Base-by-base conservation (phyloP, 23 red algal genomes). In the Chondrus crispus region DNA sequence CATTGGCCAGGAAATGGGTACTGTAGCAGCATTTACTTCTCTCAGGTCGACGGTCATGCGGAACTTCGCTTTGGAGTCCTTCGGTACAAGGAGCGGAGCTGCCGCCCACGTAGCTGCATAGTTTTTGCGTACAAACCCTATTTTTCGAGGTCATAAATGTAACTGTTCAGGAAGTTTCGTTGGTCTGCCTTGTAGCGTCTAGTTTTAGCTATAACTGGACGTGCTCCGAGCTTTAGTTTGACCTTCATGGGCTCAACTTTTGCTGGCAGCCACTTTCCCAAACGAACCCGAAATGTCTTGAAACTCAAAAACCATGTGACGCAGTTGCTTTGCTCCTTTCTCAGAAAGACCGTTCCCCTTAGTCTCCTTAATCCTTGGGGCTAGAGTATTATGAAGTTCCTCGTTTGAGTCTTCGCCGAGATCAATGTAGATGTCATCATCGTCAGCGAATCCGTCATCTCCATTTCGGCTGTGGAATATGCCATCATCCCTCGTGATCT, bases 1-100 rank as follows among this genome's bases (percentile, higher is more conserved):
- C 87, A 91, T 91, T 46, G 87, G 87, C 87, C 87, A 91, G 20
- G 33, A 20, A 41, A 64, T 14, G 33, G 46, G 58, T 5, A 68
- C 2, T 3, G 73, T 91, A 24, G 50, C 87, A 4, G 72, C 72
- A 47, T 91, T 91, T 5, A 91, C 74, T 46, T 70, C 24, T 35
- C 74, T 70, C 22, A 91, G 43, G 46, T 91, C 87, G 18, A 91
- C 68, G 5, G 6, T 2, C 14, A 18, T 46, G 4, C 87, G 20
- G 40, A 66, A 80, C 30, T 64, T 80, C 2, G 87, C 54, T 24
- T 60, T 88, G 20, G 1, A 88, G 22, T 42, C 46, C 43, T 82
- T 92, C 24, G 88, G 88, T 13, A 83, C 74, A 6, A 82, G 39
- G 20, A 82, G 40, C 35, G 75, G 88, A 19, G 88, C 74, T 49